Percentiles rank a stretch among this genome's conserved stretches.
phyloP scores from a whole-genome alignment of 2,329 filamentous ascomycete species.

The Sporothrix variecibatus region DNA sequence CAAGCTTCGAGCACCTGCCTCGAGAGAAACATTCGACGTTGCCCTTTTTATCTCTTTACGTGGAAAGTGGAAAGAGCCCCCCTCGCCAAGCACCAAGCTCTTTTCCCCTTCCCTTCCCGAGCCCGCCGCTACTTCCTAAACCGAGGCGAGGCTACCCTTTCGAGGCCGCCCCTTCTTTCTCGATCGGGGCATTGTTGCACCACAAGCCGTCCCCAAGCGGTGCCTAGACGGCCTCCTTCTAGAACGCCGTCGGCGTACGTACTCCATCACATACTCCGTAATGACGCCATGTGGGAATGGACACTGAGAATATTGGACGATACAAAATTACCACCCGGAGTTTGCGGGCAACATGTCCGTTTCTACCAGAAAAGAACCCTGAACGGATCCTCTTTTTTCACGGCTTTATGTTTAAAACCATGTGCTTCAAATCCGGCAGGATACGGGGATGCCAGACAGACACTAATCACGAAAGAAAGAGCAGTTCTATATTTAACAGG shows the following conservation, averaged over 20 bases:
- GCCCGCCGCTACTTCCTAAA: background rate
- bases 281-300: background rate
- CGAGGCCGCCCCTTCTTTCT: no score
- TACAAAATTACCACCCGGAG: background rate
- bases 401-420: background rate
- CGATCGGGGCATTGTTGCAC: background rate
- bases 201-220: background rate
- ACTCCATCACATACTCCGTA: background rate
- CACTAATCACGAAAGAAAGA: background rate
- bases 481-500: background rate
- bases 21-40: background rate
- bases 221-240: background rate
- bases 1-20: background rate
- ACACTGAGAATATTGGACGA: background rate
- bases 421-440: background rate
- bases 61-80: background rate
- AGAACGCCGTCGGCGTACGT: background rate
- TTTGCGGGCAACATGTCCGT: slow-evolving; percentile 16
- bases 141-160: background rate
- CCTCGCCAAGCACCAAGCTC: background rate
- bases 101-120: background rate
- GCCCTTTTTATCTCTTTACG: background rate
- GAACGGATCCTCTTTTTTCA: background rate
- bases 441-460: background rate
- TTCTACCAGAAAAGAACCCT: background rate